phyloP scores from a whole-genome alignment of 2,329 filamentous ascomycete species.

The Hypoxylon sp. region DNA sequence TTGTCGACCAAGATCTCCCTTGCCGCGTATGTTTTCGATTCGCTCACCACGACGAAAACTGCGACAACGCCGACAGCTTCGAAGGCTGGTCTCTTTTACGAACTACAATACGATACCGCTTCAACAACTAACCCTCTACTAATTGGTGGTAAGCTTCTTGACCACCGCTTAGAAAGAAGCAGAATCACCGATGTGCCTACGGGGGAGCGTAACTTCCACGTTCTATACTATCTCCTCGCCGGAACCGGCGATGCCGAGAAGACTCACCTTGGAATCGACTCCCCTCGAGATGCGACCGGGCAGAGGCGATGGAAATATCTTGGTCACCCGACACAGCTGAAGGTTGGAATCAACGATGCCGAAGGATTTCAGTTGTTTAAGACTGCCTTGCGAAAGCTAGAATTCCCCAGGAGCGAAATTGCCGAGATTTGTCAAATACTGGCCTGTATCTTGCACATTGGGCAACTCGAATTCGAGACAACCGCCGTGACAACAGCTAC shows the following conservation, averaged over 20 bases:
- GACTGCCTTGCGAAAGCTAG: conserved; percentile 89
- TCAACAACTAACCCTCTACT: conserved; percentile 84
- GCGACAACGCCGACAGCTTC: conserved; percentile 94
- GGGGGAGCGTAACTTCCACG: conserved; percentile 95
- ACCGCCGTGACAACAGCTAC: conserved; percentile 79
- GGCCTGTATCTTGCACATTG: conserved; percentile 94
- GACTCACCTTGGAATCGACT: conserved; percentile 75
- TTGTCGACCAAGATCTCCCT: conserved; percentile 92
- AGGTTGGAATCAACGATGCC: conserved; percentile 94
- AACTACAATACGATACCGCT: conserved; percentile 94
- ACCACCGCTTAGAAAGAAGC: conserved; percentile 91
- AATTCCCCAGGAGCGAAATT: conserved; percentile 92
- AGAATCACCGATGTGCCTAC: conserved; percentile 91
- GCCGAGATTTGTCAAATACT: conserved; percentile 96
- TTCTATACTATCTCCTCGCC: conserved; percentile 92
- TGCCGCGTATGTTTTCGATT: conserved; percentile 94
- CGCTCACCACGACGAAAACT: conserved; percentile 95
- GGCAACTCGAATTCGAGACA: conserved; percentile 92
- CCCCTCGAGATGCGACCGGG: conserved; percentile 51
- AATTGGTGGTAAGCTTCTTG: conserved; percentile 92
- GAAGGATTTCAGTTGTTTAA: conserved; percentile 99
- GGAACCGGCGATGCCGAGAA: conserved; percentile 93
- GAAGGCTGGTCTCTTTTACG: conserved; percentile 93
- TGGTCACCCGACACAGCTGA: conserved; percentile 94
- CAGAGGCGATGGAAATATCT: conserved; percentile 95